These are phyloP conservation scores for Clitopilus passeckerianus DNA, from an alignment of 768 basidiomycete genomes.

Conservation along the genomic window DNA sequence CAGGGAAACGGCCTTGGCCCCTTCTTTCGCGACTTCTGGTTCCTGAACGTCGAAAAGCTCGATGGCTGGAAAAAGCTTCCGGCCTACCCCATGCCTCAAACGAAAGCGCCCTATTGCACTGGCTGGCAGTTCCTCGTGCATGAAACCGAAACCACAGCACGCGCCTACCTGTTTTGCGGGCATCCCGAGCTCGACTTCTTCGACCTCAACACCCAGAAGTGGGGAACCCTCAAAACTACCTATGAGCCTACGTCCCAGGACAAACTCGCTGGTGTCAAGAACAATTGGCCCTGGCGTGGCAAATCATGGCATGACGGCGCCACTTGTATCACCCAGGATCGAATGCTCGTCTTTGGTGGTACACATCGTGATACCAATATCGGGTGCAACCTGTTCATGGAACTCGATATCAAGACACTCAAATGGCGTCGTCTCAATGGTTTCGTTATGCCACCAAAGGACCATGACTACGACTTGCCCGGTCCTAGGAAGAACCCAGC, in stretches of 20 bases:
- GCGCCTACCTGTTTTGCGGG: background rate
- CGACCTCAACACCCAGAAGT: constrained; percentile 25
- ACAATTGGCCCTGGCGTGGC: constrained; percentile 37
- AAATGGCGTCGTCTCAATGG: constrained; percentile 12
- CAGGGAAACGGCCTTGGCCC: constrained; percentile 15
- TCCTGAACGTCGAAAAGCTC: constrained; percentile 17
- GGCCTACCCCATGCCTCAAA: constrained; percentile 12
- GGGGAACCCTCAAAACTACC: constrained; percentile 39
- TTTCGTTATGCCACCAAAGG: constrained; percentile 10
- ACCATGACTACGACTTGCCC: constrained; percentile 19
- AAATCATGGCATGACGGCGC: background rate
- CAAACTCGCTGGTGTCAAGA: constrained; percentile 51
- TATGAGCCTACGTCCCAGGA: constrained; percentile 42
- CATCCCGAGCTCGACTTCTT: background rate
- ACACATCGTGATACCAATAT: background rate
- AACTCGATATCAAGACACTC: constrained; percentile 2
- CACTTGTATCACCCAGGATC: background rate
- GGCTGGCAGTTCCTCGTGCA: background rate
- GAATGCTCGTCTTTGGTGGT: background rate
- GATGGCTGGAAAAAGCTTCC: constrained; percentile 21
- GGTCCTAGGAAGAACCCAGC: constrained; percentile 27
- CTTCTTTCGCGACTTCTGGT: constrained; percentile 21
- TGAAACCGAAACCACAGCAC: background rate
- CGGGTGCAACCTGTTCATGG: constrained; percentile 3
- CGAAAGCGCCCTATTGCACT: background rate